A percentile compares a stretch with the other conserved stretches of the same genome.
Evolutionary conservation across 768 basidiomycete genomes (phyloP).

Genomic region (Boletus tomentosulus): DNA sequence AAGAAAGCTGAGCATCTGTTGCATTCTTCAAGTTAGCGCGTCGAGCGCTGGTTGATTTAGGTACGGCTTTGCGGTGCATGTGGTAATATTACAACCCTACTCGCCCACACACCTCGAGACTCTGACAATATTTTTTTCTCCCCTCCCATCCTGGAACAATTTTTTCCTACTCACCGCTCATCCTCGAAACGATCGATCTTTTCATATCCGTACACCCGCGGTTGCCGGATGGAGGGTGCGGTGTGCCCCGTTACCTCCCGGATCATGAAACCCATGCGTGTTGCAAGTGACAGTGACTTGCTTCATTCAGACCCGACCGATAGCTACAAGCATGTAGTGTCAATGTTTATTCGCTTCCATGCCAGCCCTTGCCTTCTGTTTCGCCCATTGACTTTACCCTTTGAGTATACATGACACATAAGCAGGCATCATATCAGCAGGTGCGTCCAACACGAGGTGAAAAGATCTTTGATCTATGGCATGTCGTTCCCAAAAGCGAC

Average conservation of each 20-base stretch:
- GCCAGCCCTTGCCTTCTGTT: constrained; percentile 21
- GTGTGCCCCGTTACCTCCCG: constrained; percentile 23
- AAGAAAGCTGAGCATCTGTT: constrained; percentile 13
- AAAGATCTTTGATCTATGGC: constrained; percentile 27
- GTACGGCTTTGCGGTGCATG: constrained; percentile 7
- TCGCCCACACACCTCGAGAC: constrained; percentile 2
- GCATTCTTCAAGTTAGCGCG: constrained; percentile 4
- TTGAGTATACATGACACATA: constrained; percentile 14
- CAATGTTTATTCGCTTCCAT: constrained; percentile 25
- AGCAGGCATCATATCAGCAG: constrained; percentile 25
- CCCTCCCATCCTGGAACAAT: constrained; percentile 12
- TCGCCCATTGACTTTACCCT: constrained; percentile 19
- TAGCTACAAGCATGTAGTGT: constrained; percentile 5
- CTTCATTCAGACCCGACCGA: constrained; percentile 8
- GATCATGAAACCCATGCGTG: constrained; percentile 23
- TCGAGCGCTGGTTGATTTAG: constrained; percentile 10
- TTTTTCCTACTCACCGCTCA: constrained; percentile 14
- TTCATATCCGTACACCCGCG: constrained; percentile 34
- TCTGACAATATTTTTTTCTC: neutral
- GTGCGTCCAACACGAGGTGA: constrained; percentile 33
- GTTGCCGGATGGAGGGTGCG: constrained; percentile 24
- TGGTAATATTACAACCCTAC: neutral
- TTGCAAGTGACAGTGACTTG: constrained; percentile 1
- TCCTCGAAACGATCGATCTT: constrained; percentile 13
- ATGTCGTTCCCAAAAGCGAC: constrained; percentile 21